A percentile compares a stretch with the other conserved stretches of the same genome.
These are phyloP conservation scores for Nannizziopsis arthrosporioides DNA, from an alignment of 2,329 filamentous ascomycete genomes.

Conservation along the genomic window DNA sequence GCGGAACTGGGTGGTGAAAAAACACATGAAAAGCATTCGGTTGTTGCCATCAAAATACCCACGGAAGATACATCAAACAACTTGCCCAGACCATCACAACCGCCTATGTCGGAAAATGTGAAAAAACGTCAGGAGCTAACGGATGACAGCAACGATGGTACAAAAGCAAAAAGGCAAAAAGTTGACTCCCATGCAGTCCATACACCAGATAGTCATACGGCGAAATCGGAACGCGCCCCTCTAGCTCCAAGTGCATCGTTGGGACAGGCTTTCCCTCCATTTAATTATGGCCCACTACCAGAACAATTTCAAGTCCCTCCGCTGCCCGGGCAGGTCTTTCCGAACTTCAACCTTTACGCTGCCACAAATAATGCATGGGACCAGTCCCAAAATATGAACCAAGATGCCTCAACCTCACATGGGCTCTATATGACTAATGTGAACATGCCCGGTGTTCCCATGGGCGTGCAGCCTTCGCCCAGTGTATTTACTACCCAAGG, in stretches of 20 bases:
- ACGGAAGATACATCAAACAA: background rate
- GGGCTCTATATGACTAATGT: slow-evolving; percentile 8
- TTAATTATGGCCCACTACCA: slow-evolving; percentile 24
- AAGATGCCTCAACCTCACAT: slow-evolving; percentile 18
- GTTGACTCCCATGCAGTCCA: slow-evolving; percentile 26
- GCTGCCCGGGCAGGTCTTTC: slow-evolving; percentile 23
- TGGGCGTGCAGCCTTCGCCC: slow-evolving; percentile 23
- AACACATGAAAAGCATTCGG: slow-evolving; percentile 24
- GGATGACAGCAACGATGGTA: slow-evolving; percentile 40
- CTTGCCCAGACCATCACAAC: slow-evolving; percentile 22
- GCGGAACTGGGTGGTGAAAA: slow-evolving; percentile 39
- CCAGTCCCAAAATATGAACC: slow-evolving; percentile 37
- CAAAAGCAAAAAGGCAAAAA: slow-evolving; percentile 35
- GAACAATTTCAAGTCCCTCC: slow-evolving; percentile 20
- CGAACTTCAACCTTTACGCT: slow-evolving; percentile 25
- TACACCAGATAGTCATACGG: background rate
- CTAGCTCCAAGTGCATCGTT: slow-evolving; percentile 18
- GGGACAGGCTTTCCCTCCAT: slow-evolving; percentile 27
- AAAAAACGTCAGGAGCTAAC: slow-evolving; percentile 58
- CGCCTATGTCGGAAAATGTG: slow-evolving; percentile 31
- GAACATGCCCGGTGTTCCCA: slow-evolving; percentile 20
- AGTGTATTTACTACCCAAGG: slow-evolving; percentile 27
- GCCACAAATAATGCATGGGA: slow-evolving; percentile 28
- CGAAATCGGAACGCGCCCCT: slow-evolving; percentile 14
- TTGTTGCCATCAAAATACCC: background rate